Evolutionary conservation across 1,284 basidiomycete species (phyloP).

Genomic region (Cryptococcus amylolentus): DNA sequence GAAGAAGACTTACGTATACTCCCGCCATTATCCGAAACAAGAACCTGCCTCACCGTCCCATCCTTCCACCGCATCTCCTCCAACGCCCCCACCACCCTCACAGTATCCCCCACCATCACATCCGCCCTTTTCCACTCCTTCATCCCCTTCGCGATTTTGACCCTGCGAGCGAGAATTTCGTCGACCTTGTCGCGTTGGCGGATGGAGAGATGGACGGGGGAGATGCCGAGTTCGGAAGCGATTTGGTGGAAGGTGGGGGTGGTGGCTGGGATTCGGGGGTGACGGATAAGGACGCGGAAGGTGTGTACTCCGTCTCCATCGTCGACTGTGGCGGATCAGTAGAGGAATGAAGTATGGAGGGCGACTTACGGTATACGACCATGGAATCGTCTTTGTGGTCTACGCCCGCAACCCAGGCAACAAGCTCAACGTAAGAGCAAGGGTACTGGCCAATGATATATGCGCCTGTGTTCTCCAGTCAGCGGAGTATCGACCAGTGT

Average conservation of each 20-base stretch:
- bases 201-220: background rate
- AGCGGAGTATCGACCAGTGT: background rate
- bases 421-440: conserved; percentile 38
- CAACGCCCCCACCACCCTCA: conserved; percentile 34
- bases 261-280: conserved; percentile 3
- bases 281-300: conserved; percentile 23
- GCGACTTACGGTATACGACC: conserved; percentile 25
- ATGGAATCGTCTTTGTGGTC: conserved; percentile 34
- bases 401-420: conserved; percentile 43
- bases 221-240: background rate
- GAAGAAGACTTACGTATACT: conserved; percentile 26
- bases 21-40: conserved; percentile 36
- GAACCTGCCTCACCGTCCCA: conserved; percentile 28
- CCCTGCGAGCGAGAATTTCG: too few relatives aligned
- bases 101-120: conserved; percentile 38
- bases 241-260: background rate
- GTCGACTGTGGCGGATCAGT: conserved; percentile 27
- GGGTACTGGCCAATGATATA: conserved; percentile 38
- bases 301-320: conserved; percentile 38
- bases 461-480: conserved; percentile 21
- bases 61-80: conserved; percentile 31
- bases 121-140: conserved; percentile 12
- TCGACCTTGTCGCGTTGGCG: background rate
- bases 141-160: background rate
- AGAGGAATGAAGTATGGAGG: background rate